Base-by-base conservation (phyloP, 257 asterid species). In the Petunia axillaris region DNA sequence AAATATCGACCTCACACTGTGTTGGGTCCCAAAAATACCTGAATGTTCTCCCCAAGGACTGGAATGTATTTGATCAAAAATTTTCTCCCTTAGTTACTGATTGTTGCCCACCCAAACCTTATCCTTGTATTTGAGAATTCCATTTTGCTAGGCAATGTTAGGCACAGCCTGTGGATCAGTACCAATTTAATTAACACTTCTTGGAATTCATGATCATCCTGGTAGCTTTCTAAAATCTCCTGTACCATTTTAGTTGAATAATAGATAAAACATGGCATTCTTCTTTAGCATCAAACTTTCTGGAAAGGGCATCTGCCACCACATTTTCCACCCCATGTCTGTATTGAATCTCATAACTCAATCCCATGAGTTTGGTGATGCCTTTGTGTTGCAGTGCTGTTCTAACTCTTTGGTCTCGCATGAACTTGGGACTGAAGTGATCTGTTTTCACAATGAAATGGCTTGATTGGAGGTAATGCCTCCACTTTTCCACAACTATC, bases 301-400 rank as follows among this genome's bases (percentile, higher is more conserved):
- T 66, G 1, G 78, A 68, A 4, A 67, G 39, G 37, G 82, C 82
- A 79, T 79, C 38, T 1, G 60, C 78, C 1, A 73, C 78, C 39
- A 0, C 2, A 13, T 73, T 73, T 2, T 73, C 78, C 58, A 1
- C 7, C 36, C 78, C 78, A 2, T 3, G 5, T 50, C 48, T 73
- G 38, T 73, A 73, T 39, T 67, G 50, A 5, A 40, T 40, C 1
- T 37, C 16, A 38, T 16, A 73, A n/a, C 11, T 15, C 44, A 2
- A 73, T 2, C 53, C 76, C 76, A 64, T 64, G 3, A 64, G 10
- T 35, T 64, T 64, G 11, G 41, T 25, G 25, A 25, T 25, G 25
- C 25, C 25, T 25, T 25, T 25, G 25, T 25, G 25, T 25, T 25
- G 25, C 25, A 25, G 25, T 25, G 25, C 25, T 25, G 25, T 25